Evolutionary conservation across 179 eudicot genomes (phyloP).

Genomic region (Pouteria campechiana): DNA sequence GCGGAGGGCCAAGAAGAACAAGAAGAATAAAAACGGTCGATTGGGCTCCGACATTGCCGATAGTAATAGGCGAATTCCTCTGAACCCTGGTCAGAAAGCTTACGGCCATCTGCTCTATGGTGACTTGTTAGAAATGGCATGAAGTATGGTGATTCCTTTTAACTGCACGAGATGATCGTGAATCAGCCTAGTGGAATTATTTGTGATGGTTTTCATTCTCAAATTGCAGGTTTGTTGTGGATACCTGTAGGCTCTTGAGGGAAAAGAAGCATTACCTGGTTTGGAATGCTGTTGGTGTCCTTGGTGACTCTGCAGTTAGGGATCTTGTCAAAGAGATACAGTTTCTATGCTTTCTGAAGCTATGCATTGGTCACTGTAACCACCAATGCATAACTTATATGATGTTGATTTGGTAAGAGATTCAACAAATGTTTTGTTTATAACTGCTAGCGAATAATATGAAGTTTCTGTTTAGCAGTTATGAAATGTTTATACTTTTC

Average conservation of each 20-base stretch:
- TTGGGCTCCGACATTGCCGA: constrained; percentile 26
- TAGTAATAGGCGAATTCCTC: constrained; percentile 44
- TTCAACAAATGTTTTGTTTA: no score
- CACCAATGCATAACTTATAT: no score
- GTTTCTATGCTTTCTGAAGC: background rate
- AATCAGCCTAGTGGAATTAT: background rate
- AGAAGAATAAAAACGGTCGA: constrained; percentile 24
- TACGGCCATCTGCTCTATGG: no score
- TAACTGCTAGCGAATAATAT: no score
- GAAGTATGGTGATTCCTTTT: no score
- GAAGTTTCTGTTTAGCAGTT: no score
- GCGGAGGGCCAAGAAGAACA: constrained; percentile 31
- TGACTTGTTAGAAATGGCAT: no score
- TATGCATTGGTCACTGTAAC: background rate
- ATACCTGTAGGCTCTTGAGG: constrained; percentile 56
- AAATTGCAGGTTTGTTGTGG: constrained; percentile 66
- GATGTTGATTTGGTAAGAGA: no score
- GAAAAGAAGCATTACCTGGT: constrained; percentile 72
- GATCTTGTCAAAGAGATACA: constrained; percentile 85
- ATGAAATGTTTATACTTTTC: no score
- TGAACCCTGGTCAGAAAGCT: constrained; percentile 1
- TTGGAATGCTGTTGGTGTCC: constrained; percentile 77
- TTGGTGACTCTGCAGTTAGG: constrained; percentile 66
- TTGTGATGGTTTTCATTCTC: constrained; percentile 1
- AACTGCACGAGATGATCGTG: background rate